Base-by-base conservation (phyloP, 2,329 filamentous ascomycete genomes). In the Curvularia sp. region DNA sequence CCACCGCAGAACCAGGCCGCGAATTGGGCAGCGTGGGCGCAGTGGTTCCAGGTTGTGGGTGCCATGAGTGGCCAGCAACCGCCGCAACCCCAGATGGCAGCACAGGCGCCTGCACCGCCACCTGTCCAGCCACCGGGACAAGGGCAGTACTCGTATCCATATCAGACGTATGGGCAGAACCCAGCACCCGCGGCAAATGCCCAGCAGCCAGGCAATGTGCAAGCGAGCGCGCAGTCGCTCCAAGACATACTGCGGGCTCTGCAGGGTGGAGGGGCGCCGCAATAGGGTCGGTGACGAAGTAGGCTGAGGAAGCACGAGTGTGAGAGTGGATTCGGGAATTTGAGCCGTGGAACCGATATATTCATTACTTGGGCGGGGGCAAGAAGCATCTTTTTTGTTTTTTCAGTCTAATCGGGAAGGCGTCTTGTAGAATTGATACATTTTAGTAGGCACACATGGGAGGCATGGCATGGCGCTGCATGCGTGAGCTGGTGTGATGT, bases 211-310 rank as follows among this genome's bases (percentile, higher is more conserved):
- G 55, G 53, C 44, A 68, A 64, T 24, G 54, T 61, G 24, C 73
- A 75, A 58, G 61, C 52, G 28, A 61, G 60, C 15, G 66, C 59
- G 10, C 66, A 64, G 48, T 70, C 70, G 18, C 51, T 75, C 10
- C 68, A 75, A 42, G 74, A 75, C 52, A 75, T 76, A 26, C 55
- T 76, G 22, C 64, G 73, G 49, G 66, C 67, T 7, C 61, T 76
- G 5, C 67, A 69, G 33, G 66, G 61, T n/a, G 63, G 60, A 7
- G 65, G 66, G 26, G 65, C 64, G 9, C 55, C 49, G n/a, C 54
- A 57, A 20, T 61, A 50, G 39, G 26, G 18, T 30, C 20, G 5
- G n/a, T 24, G 22, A 24, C 9, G 9, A 15, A 13, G 10, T 31
- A 18, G 7, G 6, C 30, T 1, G 31, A 20, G 47, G 18, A 24